Base-by-base conservation (phyloP, 371 early-diverging fungal species). In the Choanephora cucurbitarum region DNA sequence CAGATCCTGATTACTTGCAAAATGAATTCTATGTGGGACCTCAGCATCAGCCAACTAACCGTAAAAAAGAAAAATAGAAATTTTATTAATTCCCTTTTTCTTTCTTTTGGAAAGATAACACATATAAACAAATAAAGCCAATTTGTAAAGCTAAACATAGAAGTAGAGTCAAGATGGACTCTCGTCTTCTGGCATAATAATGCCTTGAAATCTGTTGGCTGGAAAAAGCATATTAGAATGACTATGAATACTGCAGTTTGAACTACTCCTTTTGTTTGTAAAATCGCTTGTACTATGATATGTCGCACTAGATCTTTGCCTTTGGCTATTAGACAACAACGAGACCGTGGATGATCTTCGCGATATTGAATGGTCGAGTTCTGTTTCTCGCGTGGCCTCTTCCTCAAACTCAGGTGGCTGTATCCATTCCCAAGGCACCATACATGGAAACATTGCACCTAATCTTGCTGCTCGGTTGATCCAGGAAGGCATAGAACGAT, bases 381-480 rank as follows among this genome's bases (percentile, higher is more conserved):
- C 52, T 9, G 51, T 44, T 2, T 62, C 55, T 28, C 53, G 50
- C 7, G 57, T 58, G 21, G 31, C 57, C 31, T 62, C 55, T 18
- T 58, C 34, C 10, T 69, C 72, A 46, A 70, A 67, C 34, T 77
- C 69, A 14, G 83, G 81, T 8, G 83, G 81, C 22, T 79, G 79
- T 5, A 83, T 71, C 83, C 81, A 79, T 23, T 75, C 80, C 48
- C 68, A 73, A 21, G 83, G 80, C 7, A 83, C 77, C n/a, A 83
- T 72, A 55, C 83, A 83, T 34, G 83, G 83, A 54, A 83, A 83
- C 64, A 81, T 73, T 8, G 74, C 73, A 7, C 81, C 83, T 8
- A 83, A 33, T 47, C 69, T 74, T 41, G 83, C 83, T 1, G 83
- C 83, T 19, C 81, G 70, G 52, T 83, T 83, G 61, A 83, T 81